Base-by-base conservation (phyloP, 345 rosid species). In the Trapa bicornis region DNA sequence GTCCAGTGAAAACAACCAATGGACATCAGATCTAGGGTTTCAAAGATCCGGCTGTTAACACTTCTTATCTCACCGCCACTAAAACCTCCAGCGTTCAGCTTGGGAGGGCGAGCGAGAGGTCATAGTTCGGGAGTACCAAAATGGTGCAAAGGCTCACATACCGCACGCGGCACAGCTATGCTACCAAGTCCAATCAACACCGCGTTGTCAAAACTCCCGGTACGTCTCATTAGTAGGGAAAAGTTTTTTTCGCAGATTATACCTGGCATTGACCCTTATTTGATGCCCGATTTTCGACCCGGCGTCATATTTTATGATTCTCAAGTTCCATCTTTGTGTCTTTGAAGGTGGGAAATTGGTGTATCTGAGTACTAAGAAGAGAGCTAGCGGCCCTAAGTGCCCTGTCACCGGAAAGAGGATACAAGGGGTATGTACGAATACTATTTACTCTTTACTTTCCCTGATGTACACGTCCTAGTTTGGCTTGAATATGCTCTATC, bases 331-430 rank as follows among this genome's bases (percentile, higher is more conserved):
- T 35, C 16, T 58, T 58, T 58, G 5, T 38, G 38, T 10, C 5
- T 6, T 58, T 65, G 68, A 67, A 86, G 96, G 91, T 58, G 93
- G 96, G 68, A 89, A 81, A 75, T 75, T 89, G 86, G 83, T 82
- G 33, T 89, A 84, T 66, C 93, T 85, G 80, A 87, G 76, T 47
- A 85, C 91, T 2, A 85, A 87, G 78, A 89, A 89, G 85, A 81
- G 87, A 75, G 93, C 89, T 4, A 87, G 80, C 48, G 67, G 67
- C 1, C 67, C 67, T 36, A 64, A 64, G 22, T 64, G 67, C 33
- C 67, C 67, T 17, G 67, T 64, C 48, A 64, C 67, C 58, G 90
- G 91, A 37, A 85, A 89, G 78, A 70, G 92, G 63, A 89, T 89
- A 47, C 92, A 87, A 65, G 90, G 92, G 71, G 92, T 87, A 82